These are phyloP conservation scores for Botrytis fragariae DNA, from an alignment of 2,329 filamentous ascomycete species.

Conservation along the genomic window DNA sequence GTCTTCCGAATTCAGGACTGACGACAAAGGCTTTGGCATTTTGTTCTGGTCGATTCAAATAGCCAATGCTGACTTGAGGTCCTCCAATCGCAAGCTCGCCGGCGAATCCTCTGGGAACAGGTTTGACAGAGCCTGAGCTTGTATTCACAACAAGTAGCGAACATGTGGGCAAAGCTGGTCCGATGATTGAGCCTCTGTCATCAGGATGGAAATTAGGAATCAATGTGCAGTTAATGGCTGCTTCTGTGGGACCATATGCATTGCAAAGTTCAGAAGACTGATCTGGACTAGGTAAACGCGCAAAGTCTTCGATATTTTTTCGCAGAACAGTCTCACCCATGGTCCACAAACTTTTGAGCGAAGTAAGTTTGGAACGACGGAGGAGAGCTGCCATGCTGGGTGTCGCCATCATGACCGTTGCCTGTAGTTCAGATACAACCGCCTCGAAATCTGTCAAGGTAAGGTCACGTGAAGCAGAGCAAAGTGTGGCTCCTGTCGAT, in stretches of 20 bases:
- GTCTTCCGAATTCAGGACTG: constrained; percentile 26
- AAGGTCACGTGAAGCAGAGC: constrained; percentile 10
- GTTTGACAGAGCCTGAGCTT: constrained; percentile 19
- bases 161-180: not conserved
- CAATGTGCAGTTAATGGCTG: constrained; percentile 5
- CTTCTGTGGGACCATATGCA: constrained; percentile 13
- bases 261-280: constrained; percentile 11
- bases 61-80: constrained; percentile 21
- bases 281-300: not conserved
- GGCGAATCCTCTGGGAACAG: constrained; percentile 17
- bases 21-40: constrained; percentile 24
- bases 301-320: constrained; percentile 15
- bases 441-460: constrained; percentile 10
- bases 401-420: constrained; percentile 15
- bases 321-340: constrained; percentile 12
- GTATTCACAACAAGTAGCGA: constrained; percentile 1
- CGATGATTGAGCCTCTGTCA: constrained; percentile 6
- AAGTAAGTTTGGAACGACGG: constrained; percentile 1
- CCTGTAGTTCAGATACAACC: constrained; percentile 6
- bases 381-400: constrained; percentile 13
- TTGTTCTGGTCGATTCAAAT: constrained; percentile 20
- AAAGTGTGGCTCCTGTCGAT: constrained; percentile 6
- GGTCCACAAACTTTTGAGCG: not conserved
- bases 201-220: constrained; percentile 1
- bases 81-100: constrained; percentile 26